Percentiles rank a stretch among this genome's conserved stretches.
phyloP scores from a whole-genome alignment of 1,284 basidiomycete genomes.

The Ustilago esculenta region DNA sequence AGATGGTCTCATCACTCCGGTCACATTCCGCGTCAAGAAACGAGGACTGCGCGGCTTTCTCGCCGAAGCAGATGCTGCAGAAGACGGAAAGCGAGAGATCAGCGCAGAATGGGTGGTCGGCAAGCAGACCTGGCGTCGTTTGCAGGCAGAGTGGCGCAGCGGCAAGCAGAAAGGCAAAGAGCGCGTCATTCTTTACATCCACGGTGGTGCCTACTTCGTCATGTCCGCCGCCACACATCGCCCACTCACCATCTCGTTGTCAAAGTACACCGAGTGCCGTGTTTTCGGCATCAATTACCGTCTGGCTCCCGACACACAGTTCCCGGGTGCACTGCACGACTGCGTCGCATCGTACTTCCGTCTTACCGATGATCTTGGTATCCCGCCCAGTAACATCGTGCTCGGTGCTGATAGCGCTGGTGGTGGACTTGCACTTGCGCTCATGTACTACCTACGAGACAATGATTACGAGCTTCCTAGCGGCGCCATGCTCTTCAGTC shows the following conservation, averaged over 20 bases:
- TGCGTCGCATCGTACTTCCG: conserved; percentile 86
- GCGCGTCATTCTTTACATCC: conserved; percentile 88
- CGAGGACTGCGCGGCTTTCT: conserved; percentile 81
- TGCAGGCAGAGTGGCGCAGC: conserved; percentile 80
- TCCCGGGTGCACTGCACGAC: conserved; percentile 93
- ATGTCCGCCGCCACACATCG: conserved; percentile 94
- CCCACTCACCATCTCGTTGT: conserved; percentile 87
- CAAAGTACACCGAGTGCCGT: conserved; percentile 87
- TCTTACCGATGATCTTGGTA: conserved; percentile 85
- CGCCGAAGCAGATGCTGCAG: conserved; percentile 77
- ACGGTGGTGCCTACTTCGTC: conserved; percentile 95
- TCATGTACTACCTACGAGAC: conserved; percentile 83
- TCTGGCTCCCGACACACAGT: conserved; percentile 90
- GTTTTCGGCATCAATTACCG: conserved; percentile 99
- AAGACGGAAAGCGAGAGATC: conserved; percentile 80
- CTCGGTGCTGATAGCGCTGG: conserved; percentile 89
- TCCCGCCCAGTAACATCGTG: conserved; percentile 76
- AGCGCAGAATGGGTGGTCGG: conserved; percentile 97
- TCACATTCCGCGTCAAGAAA: conserved; percentile 84
- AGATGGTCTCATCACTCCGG: conserved; percentile 92
- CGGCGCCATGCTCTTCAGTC: conserved; percentile 66
- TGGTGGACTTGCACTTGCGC: conserved; percentile 83
- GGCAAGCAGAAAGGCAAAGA: conserved; percentile 72
- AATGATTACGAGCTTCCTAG: conserved; percentile 63
- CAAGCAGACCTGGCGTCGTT: conserved; percentile 84